Evolutionary conservation across 768 basidiomycete genomes (phyloP), one percentile per base, ranked within the genome.

Genomic region (Tylopilus sp.): DNA sequence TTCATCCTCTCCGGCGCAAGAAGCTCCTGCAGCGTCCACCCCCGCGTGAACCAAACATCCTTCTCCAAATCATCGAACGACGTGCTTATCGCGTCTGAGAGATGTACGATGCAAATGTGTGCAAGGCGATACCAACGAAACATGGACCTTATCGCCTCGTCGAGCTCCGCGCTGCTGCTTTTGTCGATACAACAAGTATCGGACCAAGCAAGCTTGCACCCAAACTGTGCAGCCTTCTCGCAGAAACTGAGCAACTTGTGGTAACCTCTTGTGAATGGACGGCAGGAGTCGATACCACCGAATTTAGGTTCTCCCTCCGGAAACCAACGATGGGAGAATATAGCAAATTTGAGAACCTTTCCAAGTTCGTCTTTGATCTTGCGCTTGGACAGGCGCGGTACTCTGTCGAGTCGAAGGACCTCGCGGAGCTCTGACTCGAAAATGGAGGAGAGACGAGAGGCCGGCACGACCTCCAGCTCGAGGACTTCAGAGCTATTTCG

Each of bases 251-350:
- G 19, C 11, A 61, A 22, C 22, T 61, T 61, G 21, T 61, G 33
- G 33, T 57, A 26, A 8, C 59, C 59, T 30, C 45, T 19, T 21
- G 51, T 41, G 37, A 53, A 33, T 25, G 54, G 46, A n/a, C 48
- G 48, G 8, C 44, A 28, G 22, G 44, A 16, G 26, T 56, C 47
- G 6, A 40, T 26, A 8, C 41, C 41, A n/a, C 42, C 26, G 21
- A 43, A 60, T 22, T 44, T 29, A 4, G 50, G 54, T 8, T 60
- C 54, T 25, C 54, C 58, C 8, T 56, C 51, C 6, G 44, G 45
- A 31, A 44, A 36, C 54, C 59, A 60, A 26, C 59, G 36, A 22
- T 60, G 59, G 17, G 59, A 60, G 21, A 60, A 57, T 21, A 61
- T 53, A 26, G 59, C 59, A 6, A 56, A 60, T 24, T 28, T 48